Evolutionary conservation across 352 stramenopile species (phyloP).

Genomic region (Phytophthora chlamydospora): DNA sequence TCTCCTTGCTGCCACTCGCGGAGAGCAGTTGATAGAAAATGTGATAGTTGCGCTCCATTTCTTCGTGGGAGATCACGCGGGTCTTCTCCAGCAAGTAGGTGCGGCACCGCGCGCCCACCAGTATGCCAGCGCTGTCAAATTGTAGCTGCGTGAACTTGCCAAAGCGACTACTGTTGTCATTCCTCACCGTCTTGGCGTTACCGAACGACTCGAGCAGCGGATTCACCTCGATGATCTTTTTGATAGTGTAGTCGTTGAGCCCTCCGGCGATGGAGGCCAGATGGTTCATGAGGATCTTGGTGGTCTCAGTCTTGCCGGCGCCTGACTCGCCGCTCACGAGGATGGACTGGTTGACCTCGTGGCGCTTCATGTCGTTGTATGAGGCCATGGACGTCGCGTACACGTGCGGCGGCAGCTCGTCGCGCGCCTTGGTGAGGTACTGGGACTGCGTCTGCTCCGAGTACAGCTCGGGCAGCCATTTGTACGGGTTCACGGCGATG

Average conservation of each 20-base stretch:
- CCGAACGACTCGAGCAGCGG: conserved; percentile 87
- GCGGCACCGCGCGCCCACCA: conserved; percentile 78
- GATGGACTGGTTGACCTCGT: conserved; percentile 81
- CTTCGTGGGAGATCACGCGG: conserved; percentile 78
- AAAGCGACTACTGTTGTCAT: conserved; percentile 97
- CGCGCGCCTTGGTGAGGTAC: conserved; percentile 69
- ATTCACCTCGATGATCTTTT: conserved; percentile 86
- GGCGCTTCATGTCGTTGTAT: conserved; percentile 71
- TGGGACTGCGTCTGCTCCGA: conserved; percentile 64
- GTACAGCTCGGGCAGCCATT: conserved; percentile 90
- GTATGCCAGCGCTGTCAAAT: conserved; percentile 79
- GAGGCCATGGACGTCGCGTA: conserved; percentile 75
- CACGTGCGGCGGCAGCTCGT: conserved; percentile 72
- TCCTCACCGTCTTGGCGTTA: conserved; percentile 95
- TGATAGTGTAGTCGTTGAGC: conserved; percentile 76
- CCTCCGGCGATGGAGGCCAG: conserved; percentile 73
- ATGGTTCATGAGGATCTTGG: conserved; percentile 91
- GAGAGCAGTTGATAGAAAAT: conserved; percentile 79
- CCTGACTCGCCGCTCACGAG: conserved; percentile 88
- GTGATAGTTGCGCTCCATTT: conserved; percentile 80
- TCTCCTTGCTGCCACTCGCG: conserved; percentile 32
- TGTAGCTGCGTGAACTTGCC: conserved; percentile 97
- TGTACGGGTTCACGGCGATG: conserved; percentile 97
- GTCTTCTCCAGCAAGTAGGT: conserved; percentile 96
- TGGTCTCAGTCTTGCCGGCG: conserved; percentile 90